Evolutionary conservation across 148 eudicot species (phyloP).

Genomic region (Amaranthus hypochondriacus): DNA sequence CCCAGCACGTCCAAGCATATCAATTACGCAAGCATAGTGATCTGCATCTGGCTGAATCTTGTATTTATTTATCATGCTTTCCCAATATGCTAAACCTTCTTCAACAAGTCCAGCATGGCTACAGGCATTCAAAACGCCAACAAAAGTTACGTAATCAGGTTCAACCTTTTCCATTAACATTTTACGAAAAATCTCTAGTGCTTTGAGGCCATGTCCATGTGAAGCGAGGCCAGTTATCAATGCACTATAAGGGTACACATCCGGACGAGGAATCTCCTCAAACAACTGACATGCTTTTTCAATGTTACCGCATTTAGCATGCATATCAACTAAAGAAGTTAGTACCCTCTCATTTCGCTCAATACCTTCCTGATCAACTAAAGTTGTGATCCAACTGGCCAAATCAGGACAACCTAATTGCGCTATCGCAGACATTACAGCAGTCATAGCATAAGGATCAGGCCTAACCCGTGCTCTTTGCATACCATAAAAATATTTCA

Average conservation of each 20-base stretch:
- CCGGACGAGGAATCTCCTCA: conserved; percentile 32
- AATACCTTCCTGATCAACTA: conserved; percentile 20
- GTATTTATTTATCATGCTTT: conserved; percentile 37
- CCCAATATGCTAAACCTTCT: conserved; percentile 40
- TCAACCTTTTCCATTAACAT: conserved; percentile 29
- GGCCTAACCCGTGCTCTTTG: conserved; percentile 26
- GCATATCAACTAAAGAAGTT: conserved; percentile 39
- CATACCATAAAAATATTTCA: conserved; percentile 29
- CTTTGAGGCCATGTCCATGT: conserved; percentile 37
- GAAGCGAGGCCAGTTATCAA: conserved; percentile 47
- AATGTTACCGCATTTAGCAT: conserved; percentile 46
- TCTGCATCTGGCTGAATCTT: conserved; percentile 40
- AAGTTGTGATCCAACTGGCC: conserved; percentile 30
- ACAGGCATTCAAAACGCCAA: conserved; percentile 41
- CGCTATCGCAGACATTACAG: conserved; percentile 36
- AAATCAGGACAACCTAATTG: conserved; percentile 36
- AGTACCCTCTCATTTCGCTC: conserved; percentile 35
- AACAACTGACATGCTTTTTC: conserved; percentile 35
- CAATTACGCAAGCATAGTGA: conserved; percentile 43
- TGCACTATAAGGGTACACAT: conserved; percentile 40
- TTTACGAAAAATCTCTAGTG: conserved; percentile 28
- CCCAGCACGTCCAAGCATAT: conserved; percentile 53
- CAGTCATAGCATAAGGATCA: conserved; percentile 37
- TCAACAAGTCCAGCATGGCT: conserved; percentile 42
- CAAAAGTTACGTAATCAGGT: conserved; percentile 41